A percentile compares a stretch with the other conserved stretches of the same genome.
Conservation (phyloP, 257 asterid species). For the Asclepias syriaca region DNA sequence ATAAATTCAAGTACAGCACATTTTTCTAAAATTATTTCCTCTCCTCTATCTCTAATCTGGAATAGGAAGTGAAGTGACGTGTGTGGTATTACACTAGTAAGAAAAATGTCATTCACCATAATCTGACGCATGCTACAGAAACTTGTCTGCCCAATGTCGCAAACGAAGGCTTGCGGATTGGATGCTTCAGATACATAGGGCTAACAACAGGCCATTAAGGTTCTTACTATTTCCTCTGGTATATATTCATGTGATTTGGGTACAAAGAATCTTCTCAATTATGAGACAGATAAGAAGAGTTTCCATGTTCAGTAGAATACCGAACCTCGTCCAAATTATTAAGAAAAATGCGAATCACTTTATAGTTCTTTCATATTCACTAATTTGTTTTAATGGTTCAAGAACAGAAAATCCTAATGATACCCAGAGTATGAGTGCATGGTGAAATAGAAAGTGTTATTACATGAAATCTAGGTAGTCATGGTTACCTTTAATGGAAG, state of each 20-base stretch:
- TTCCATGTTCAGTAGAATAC: neutral
- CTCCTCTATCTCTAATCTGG: neutral
- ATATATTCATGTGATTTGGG: neutral
- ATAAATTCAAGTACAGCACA: neutral
- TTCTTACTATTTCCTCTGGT: neutral
- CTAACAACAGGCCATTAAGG: neutral
- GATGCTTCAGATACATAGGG: neutral
- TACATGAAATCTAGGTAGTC: neutral
- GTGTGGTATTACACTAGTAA: neutral
- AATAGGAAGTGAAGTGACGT: neutral
- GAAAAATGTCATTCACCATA: neutral
- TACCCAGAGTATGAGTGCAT: neutral
- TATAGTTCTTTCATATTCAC: neutral
- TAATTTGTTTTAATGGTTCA: neutral
- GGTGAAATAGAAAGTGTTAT: neutral
- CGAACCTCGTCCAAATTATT: neutral
- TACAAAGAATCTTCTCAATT: neutral
- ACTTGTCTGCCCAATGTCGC: neutral
- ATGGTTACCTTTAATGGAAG: slow-evolving; percentile 81
- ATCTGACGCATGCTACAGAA: neutral
- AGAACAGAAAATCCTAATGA: neutral
- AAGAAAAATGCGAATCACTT: neutral
- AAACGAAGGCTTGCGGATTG: neutral
- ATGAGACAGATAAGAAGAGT: neutral
- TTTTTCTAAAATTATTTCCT: too few species aligned